Base-by-base conservation (phyloP, 176 grass and related monocot genomes). In the Neostapfia colusana region DNA sequence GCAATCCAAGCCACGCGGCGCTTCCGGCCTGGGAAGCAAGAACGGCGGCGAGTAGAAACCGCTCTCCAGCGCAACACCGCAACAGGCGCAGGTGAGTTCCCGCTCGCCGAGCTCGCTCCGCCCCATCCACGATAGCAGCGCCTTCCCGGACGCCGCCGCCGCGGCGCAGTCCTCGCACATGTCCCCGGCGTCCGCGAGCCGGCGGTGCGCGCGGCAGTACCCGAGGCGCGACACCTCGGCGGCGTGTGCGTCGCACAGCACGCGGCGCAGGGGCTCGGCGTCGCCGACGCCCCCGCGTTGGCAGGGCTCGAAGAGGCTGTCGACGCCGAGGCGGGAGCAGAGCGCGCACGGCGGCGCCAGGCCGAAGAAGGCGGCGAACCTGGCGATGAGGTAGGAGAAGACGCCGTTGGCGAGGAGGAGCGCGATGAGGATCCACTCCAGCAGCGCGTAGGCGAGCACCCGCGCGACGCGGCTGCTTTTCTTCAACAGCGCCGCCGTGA, bases 121-220 rank as follows among this genome's bases (percentile, higher is more conserved):
- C 20, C 85, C 40, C 96, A 92, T 99, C 96, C 89, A 99, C 27
- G 96, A 90, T 27, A 95, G 85, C 65, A 75, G 44, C 53, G 63
- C 85, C 82, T 86, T 87, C 28, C 76, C 81, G 13, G 72, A 38
- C 25, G 14, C 58, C 23, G 49, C 48, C 37, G 82, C 60, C 0
- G 88, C 74, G 7, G 89, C 89, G 70, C 96, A 99, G 69, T 95
- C 89, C 92, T 99, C 92, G 69, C 96, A 99, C 92, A 99, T 89
- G 74, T 99, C 85, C 21, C 85, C 85, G 64, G 89, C 87, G 65
- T 90, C 87, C 11, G 89, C 92, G 43, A 99, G 83, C 26, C 89
- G 61, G 35, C 58, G 85, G 77, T 99, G 96, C 44, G 79, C 43
- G 46, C 80, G 51, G 85, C 96, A 95, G 84, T 88, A 99, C 1